These are phyloP conservation scores for Prunus yedoensis DNA, from an alignment of 331 rosid species.

Conservation along the genomic window DNA sequence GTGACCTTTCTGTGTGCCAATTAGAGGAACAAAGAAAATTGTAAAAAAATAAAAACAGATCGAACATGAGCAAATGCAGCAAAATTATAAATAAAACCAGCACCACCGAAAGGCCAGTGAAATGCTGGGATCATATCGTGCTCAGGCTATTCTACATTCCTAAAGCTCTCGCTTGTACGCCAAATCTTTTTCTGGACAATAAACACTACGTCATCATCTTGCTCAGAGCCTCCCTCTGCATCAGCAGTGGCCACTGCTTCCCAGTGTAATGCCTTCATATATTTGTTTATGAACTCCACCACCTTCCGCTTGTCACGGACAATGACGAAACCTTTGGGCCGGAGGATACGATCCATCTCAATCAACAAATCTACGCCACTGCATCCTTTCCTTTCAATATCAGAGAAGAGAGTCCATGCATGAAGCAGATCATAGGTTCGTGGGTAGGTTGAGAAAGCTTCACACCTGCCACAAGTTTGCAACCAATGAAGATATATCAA, in stretches of 20 bases:
- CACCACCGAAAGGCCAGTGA: constrained; percentile 4
- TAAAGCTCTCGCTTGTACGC: constrained; percentile 53
- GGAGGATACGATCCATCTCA: constrained; percentile 47
- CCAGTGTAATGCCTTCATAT: constrained; percentile 53
- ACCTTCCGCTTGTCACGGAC: constrained; percentile 41
- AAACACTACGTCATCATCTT: constrained; percentile 36
- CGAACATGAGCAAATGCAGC: constrained; percentile 18
- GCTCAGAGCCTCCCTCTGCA: constrained; percentile 28
- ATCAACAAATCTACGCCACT: constrained; percentile 43
- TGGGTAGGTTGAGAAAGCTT: constrained; percentile 59
- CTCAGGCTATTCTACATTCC: constrained; percentile 32
- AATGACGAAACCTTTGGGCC: constrained; percentile 49
- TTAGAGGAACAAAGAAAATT: constrained; percentile 17
- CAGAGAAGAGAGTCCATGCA: constrained; percentile 47
- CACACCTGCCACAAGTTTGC: constrained; percentile 37
- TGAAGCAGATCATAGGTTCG: constrained; percentile 51
- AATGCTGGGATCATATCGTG: not conserved
- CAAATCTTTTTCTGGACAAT: constrained; percentile 49
- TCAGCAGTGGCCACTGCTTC: constrained; percentile 38
- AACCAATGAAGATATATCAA: not conserved
- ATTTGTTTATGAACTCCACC: constrained; percentile 39
- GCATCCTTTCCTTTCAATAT: constrained; percentile 40
- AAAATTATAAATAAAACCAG: constrained; percentile 28
- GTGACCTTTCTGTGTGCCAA: constrained; percentile 13
- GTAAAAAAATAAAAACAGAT: not conserved